Base-by-base conservation (phyloP, 805 yeast species). In the Yamadazyma laniorum region DNA sequence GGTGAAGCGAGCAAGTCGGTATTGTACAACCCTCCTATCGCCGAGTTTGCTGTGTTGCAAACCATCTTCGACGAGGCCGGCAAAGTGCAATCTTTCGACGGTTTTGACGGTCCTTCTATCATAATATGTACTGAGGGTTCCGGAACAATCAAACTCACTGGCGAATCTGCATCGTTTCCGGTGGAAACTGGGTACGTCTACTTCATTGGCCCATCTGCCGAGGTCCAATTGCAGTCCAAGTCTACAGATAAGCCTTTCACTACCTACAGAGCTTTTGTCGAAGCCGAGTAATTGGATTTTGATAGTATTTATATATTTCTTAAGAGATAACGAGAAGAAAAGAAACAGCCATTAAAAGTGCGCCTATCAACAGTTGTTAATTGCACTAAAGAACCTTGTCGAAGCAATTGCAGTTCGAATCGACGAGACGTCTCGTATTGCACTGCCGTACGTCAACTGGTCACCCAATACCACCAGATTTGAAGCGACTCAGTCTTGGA, bases 1-100 rank as follows among this genome's bases (percentile, higher is more conserved):
- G 93, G 93, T 45, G 82, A 70, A 35, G 91, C 88, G 34, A 43
- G 40, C 27, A 72, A 67, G 47, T 72, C 82, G 14, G 73, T 72
- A 26, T 67, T 90, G 49, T 93, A 82, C 65, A 85, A 93, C 60
- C 99, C 99, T 23, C 99, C 99, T 42, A 93, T 93, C 57, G 95
- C 82, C 45, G 99, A 93, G 70, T 93, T 93, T 56, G 75, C 96
- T 4, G 97, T 93, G n/a, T 73, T 93, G 55, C 89, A 86, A 65
- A 82, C 91, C 30, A 75, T 77, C 32, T 82, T 83, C 54, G 68
- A 72, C 35, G 58, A 65, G 28, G 56, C 71, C 8, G 75, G 73
- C 30, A 70, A 78, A 50, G 59, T 56, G 13, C 85, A 85, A 59
- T 54, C 58, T 25, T 74, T 82, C 51, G 75, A 79, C 37, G 79